These are phyloP conservation scores for Draba incana DNA, from an alignment of 345 rosid genomes.

Conservation along the genomic window DNA sequence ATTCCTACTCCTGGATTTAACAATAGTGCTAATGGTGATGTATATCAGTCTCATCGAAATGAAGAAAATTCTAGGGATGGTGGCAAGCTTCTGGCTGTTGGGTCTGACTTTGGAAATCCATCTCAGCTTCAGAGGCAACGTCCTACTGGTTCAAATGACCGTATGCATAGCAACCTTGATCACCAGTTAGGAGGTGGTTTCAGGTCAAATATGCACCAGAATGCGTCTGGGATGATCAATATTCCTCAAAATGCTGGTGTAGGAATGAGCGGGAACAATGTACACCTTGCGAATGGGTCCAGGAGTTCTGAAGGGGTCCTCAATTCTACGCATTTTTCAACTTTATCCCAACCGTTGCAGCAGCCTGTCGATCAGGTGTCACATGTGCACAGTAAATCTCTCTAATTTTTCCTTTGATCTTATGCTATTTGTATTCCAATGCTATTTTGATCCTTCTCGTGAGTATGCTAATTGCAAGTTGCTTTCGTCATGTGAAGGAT, in stretches of 20 bases:
- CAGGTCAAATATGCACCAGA: constrained; percentile 71
- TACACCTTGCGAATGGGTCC: constrained; percentile 42
- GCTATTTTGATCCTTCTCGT: no score
- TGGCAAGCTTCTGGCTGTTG: constrained; percentile 66
- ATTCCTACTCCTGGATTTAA: constrained; percentile 88
- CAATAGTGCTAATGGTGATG: constrained; percentile 45
- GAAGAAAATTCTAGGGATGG: constrained; percentile 58
- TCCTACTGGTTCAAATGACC: constrained; percentile 65
- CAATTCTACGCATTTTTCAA: constrained; percentile 49
- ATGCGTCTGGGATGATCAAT: constrained; percentile 67
- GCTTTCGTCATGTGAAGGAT: constrained; percentile 69
- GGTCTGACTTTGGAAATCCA: constrained; percentile 60
- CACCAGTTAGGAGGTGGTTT: constrained; percentile 70
- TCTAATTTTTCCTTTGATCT: constrained; percentile 30
- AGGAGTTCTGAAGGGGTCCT: constrained; percentile 32
- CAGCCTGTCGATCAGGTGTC: constrained; percentile 75
- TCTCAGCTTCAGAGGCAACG: constrained; percentile 64
- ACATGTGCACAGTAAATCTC: constrained; percentile 64
- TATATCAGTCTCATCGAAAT: constrained; percentile 59
- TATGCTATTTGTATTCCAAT: neutral
- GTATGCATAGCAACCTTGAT: constrained; percentile 62
- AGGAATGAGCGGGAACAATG: constrained; percentile 67
- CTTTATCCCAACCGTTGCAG: constrained; percentile 65
- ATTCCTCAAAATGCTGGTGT: constrained; percentile 60
- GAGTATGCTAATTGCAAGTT: constrained; percentile 33